A percentile compares a stretch with the other conserved stretches of the same genome.
Conservation (phyloP, 192 early-diverging fungal species). For the Thamnidium elegans region DNA sequence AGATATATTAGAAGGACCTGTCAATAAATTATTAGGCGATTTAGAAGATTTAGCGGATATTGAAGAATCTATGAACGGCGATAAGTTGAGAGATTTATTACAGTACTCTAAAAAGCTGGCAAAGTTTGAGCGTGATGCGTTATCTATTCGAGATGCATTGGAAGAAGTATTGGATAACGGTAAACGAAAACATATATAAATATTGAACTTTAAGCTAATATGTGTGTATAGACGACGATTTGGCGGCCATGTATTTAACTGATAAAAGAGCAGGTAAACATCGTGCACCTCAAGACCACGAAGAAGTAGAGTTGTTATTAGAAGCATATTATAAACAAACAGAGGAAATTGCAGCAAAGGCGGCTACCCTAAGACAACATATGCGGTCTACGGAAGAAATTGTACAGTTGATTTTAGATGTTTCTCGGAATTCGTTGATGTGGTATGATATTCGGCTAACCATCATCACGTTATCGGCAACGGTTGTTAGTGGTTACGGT, state of each 20-base stretch:
- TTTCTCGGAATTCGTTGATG: slow-evolving; percentile 82
- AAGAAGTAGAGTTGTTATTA: slow-evolving; percentile 87
- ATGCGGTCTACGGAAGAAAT: slow-evolving; percentile 82
- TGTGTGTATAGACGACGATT: slow-evolving; percentile 68
- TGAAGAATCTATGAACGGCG: slow-evolving; percentile 70
- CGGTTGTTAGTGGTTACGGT: slow-evolving; percentile 48
- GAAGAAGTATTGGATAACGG: slow-evolving; percentile 77
- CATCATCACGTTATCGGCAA: slow-evolving; percentile 75
- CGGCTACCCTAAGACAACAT: slow-evolving; percentile 62
- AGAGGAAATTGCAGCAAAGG: slow-evolving; percentile 78
- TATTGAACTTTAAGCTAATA: background rate
- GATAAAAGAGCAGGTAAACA: slow-evolving; percentile 64
- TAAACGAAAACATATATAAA: slow-evolving; percentile 7
- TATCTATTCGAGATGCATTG: slow-evolving; percentile 73
- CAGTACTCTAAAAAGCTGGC: slow-evolving; percentile 74
- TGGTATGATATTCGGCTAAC: slow-evolving; percentile 81
- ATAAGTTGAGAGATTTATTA: slow-evolving; percentile 75
- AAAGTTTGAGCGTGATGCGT: slow-evolving; percentile 74
- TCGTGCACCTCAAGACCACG: slow-evolving; percentile 65
- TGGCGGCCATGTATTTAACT: slow-evolving; percentile 87
- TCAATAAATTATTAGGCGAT: slow-evolving; percentile 48
- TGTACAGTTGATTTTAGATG: slow-evolving; percentile 79
- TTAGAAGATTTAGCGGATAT: slow-evolving; percentile 76
- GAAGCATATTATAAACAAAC: slow-evolving; percentile 87
- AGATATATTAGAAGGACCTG: slow-evolving; percentile 63